Conservation (phyloP, 371 early-diverging fungal genomes). For the Amoeboradix gromovi region DNA sequence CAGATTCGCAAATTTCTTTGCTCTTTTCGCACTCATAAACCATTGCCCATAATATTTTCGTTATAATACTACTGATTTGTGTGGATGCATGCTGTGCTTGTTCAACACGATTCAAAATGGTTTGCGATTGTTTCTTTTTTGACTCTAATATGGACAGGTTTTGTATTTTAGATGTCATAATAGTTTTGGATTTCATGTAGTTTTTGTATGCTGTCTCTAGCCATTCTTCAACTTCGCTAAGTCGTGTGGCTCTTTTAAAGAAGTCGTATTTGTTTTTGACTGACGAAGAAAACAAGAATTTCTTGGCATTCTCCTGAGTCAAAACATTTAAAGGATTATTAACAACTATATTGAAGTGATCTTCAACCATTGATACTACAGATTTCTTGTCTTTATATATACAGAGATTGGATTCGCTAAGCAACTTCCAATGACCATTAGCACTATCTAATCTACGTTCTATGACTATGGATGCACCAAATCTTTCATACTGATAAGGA, state of each 20-base stretch:
- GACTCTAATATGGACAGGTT: no score
- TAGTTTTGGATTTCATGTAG: no score
- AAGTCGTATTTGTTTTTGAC: conserved; percentile 45
- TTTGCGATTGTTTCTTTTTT: no score
- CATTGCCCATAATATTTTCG: no score
- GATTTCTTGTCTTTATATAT: conserved; percentile 43
- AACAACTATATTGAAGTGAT: conserved; percentile 59
- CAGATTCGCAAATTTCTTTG: no score
- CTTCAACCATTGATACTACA: conserved; percentile 33
- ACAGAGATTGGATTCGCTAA: conserved; percentile 8
- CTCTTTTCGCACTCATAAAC: no score
- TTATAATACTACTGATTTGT: no score
- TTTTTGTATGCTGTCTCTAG: not conserved
- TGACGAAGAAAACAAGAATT: conserved; percentile 50
- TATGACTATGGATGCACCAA: conserved; percentile 43
- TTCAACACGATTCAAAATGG: no score
- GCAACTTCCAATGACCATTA: not conserved
- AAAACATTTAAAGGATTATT: conserved; percentile 74
- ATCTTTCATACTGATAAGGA: conserved; percentile 38
- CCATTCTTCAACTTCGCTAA: not conserved
- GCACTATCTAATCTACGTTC: conserved; percentile 30
- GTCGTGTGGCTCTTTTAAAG: not conserved
- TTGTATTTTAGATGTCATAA: no score
- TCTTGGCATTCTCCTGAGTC: conserved; percentile 66
- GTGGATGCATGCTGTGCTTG: no score